Conservation (phyloP, 306 rosid genomes). For the Cicer bijugum region DNA sequence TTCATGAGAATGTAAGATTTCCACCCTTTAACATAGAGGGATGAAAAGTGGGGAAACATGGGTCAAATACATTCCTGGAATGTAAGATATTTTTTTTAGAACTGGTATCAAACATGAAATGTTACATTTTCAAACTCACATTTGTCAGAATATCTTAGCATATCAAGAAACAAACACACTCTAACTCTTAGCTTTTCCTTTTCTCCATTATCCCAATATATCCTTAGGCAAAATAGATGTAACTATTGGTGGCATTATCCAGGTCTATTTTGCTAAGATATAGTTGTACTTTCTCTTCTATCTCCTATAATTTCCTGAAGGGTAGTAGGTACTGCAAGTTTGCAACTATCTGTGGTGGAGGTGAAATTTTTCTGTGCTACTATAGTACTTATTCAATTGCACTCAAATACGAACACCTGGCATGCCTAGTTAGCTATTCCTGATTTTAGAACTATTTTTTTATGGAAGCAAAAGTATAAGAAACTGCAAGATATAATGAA, state of each 20-base stretch:
- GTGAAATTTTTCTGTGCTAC: not conserved
- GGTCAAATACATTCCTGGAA: not conserved
- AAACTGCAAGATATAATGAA: not conserved
- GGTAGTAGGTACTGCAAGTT: conserved; percentile 1
- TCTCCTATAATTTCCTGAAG: conserved; percentile 5
- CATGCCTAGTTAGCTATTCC: not conserved
- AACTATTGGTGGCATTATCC: conserved; percentile 10
- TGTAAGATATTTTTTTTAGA: not conserved
- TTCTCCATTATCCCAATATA: not conserved
- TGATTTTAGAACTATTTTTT: not conserved
- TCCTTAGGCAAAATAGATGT: not conserved
- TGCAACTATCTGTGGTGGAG: not conserved
- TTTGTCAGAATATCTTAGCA: not conserved
- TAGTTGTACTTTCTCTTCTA: conserved; percentile 17
- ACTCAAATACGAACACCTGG: not conserved
- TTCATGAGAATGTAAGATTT: not conserved
- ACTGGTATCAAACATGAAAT: not conserved
- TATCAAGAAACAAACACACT: not conserved
- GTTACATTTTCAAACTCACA: not conserved
- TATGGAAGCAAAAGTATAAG: not conserved
- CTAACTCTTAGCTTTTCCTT: not conserved
- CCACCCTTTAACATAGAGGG: not conserved
- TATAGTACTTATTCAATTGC: not conserved
- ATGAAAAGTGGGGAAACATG: not conserved
- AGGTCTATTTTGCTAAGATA: not conserved